Conservation (phyloP, 2,329 filamentous ascomycete genomes). For the Botrytis elliptica region DNA sequence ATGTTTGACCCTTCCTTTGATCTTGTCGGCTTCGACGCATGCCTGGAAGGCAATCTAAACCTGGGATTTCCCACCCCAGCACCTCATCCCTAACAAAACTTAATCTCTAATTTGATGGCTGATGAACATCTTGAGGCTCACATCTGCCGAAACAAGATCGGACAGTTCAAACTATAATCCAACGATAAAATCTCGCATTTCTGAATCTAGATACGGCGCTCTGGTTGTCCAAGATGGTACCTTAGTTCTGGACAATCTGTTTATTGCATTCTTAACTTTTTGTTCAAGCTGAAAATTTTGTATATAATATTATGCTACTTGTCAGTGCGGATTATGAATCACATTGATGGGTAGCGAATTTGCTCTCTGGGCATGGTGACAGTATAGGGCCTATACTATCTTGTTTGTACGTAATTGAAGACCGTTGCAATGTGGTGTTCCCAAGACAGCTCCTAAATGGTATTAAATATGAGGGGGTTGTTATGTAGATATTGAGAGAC, state of each 20-base stretch:
- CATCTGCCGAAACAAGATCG: neutral
- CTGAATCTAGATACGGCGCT: neutral
- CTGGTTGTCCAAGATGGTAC: neutral
- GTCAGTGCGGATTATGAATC: neutral
- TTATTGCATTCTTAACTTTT: neutral
- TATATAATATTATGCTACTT: neutral
- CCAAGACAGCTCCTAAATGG: no score
- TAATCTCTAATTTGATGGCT: neutral
- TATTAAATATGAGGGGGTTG: no score
- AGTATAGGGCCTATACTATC: neutral
- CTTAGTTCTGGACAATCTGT: neutral
- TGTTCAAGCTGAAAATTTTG: neutral
- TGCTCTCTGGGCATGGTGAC: neutral
- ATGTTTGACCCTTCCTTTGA: constrained; percentile 34
- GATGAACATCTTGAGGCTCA: neutral
- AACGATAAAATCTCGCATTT: neutral
- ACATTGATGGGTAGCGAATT: neutral
- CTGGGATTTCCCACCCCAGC: constrained; percentile 23
- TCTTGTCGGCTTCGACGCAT: constrained; percentile 32
- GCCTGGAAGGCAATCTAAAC: constrained; percentile 30
- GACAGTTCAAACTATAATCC: neutral
- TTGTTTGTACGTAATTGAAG: neutral
- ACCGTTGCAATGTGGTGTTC: neutral
- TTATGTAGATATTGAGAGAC: no score
- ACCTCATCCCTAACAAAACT: neutral